These are phyloP conservation scores for Sphagnum fallax DNA, from an alignment of 228 moss, liverwort and hornwort species.

Conservation along the genomic window DNA sequence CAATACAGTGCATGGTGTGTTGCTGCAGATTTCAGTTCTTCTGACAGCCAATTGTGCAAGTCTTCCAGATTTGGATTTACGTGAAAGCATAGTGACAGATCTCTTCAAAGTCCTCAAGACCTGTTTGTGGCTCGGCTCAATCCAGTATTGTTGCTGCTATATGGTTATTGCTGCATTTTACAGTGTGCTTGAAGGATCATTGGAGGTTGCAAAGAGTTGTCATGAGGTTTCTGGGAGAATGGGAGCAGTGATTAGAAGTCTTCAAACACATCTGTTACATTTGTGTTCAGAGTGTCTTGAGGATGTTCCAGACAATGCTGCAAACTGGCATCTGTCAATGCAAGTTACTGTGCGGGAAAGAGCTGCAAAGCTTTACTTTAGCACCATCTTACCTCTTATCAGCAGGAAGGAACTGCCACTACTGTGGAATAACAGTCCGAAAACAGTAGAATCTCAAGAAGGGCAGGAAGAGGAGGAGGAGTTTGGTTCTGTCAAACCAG, in stretches of 20 bases:
- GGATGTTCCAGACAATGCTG: constrained; percentile 17
- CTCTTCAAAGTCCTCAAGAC: constrained; percentile 47
- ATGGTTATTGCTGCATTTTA: constrained; percentile 69
- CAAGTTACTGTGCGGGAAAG: constrained; percentile 65
- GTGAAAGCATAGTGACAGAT: constrained; percentile 41
- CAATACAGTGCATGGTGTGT: constrained; percentile 83
- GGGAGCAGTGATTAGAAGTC: constrained; percentile 24
- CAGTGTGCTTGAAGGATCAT: constrained; percentile 66
- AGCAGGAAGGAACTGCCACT: constrained; percentile 5
- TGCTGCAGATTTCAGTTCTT: constrained; percentile 77
- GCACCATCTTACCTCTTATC: constrained; percentile 23
- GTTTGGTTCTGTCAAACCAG: neutral
- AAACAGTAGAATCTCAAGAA: neutral
- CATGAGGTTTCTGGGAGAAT: constrained; percentile 12
- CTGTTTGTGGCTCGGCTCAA: constrained; percentile 84
- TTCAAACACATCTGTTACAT: constrained; percentile 44
- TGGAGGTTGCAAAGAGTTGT: constrained; percentile 46
- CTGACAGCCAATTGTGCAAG: constrained; percentile 67
- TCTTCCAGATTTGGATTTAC: constrained; percentile 65
- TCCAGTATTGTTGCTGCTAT: constrained; percentile 58
- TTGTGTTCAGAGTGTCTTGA: constrained; percentile 65
- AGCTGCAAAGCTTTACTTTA: constrained; percentile 71
- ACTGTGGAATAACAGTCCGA: neutral
- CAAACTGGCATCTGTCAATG: constrained; percentile 46
- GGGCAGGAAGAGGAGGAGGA: neutral